Conservation (phyloP, 1,139 yeast genomes). For the Pneumocystis jirovecii region DNA sequence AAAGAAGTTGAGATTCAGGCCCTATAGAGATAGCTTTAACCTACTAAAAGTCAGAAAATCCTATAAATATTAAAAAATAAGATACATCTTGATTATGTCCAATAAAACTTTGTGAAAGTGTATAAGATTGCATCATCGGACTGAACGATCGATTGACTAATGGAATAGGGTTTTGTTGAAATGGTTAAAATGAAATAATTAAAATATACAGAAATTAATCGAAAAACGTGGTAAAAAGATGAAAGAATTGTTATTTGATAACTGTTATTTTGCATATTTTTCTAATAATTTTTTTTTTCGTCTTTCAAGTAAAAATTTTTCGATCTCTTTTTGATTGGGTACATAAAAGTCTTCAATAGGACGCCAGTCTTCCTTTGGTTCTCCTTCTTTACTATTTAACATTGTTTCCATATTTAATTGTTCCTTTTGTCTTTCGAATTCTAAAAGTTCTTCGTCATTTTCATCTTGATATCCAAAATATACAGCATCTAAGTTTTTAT, state of each 20-base stretch:
- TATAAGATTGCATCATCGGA: neutral
- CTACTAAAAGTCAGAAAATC: neutral
- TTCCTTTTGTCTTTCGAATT: constrained; percentile 21
- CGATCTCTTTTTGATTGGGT: constrained; percentile 8
- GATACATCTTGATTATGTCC: neutral
- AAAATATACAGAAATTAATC: neutral
- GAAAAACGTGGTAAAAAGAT: no score
- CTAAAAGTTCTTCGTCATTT: constrained; percentile 17
- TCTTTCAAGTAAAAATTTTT: constrained; percentile 6
- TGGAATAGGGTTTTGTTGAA: neutral
- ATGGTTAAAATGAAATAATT: neutral
- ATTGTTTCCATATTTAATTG: constrained; percentile 16
- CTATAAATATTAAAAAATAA: neutral
- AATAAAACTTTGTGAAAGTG: neutral
- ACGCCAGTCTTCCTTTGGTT: constrained; percentile 12
- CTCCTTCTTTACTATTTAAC: constrained; percentile 10
- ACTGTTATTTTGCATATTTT: constrained; percentile 1
- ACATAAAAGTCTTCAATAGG: constrained; percentile 9
- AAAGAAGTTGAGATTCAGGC: neutral
- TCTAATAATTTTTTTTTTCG: constrained; percentile 7
- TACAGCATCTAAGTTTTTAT: constrained; percentile 23
- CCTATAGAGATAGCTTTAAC: neutral
- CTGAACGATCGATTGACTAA: neutral
- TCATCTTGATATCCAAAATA: constrained; percentile 39
- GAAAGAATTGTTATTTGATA: neutral